Evolutionary conservation across 139 green algal species (phyloP).

Genomic region (Chlamydomonas sphaeroides): DNA sequence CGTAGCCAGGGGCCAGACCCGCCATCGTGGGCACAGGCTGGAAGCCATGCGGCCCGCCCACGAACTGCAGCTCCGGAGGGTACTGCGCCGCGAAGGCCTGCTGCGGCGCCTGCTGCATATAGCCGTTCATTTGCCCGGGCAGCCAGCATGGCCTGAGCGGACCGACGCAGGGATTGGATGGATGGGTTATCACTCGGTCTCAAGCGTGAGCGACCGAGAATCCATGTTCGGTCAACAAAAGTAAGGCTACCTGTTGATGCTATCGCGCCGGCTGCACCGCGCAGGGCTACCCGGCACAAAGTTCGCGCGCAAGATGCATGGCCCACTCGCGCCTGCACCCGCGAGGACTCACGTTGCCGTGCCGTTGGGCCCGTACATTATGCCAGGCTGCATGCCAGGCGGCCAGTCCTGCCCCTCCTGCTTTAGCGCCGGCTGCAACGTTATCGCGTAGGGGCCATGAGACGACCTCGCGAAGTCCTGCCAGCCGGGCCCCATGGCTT

Average conservation of each 20-base stretch:
- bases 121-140: conserved; percentile 18
- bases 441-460: background rate
- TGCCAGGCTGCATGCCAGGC: background rate
- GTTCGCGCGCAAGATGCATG: no score
- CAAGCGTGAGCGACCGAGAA: no score
- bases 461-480: conserved; percentile 8
- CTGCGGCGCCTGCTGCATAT: background rate
- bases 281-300: no score
- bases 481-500: background rate
- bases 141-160: conserved; percentile 22
- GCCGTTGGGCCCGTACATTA: background rate
- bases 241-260: no score
- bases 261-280: no score
- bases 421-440: conserved; percentile 4
- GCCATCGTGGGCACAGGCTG: conserved; percentile 18
- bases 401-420: conserved; percentile 21
- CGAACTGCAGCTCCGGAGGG: conserved; percentile 4
- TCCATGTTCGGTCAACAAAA: no score
- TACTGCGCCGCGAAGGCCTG: conserved; percentile 14
- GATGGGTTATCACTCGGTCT: no score
- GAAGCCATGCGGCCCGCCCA: background rate
- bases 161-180: no score
- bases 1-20: background rate
- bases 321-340: no score
- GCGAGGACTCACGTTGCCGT: conserved; percentile 2